Evolutionary conservation across 1,284 basidiomycete species (phyloP), one percentile per base, ranked within the genome.

Genomic region (Butyriboletus appendiculatus): DNA sequence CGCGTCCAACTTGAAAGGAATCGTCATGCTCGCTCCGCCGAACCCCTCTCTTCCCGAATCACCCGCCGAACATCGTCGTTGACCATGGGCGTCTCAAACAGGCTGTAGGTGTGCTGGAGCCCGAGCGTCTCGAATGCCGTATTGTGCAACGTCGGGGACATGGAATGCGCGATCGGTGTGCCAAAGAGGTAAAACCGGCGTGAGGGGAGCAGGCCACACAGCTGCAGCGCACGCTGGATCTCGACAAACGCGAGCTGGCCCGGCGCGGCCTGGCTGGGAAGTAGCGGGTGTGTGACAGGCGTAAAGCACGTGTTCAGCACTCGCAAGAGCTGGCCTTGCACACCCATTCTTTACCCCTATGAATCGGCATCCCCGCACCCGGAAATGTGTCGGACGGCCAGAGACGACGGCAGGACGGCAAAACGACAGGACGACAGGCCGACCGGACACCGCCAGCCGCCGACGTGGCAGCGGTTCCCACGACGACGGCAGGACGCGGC

Each of bases 11-110:
- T 98, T 98, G 77, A 89, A 88, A 3, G 95, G 95, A 59, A 97
- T 96, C 5, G 97, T 99, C 24, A 98, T 94, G 7, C 92, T 94
- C 8, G 96, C 96, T 4, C 96, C 96, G 16, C 96, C 96, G 72
- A 98, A 99, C 50, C 88, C 83, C 0, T 84, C 0, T 84, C 78
- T 9, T 83, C 76, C 0, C 77, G 71, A 15, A 98, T 75, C 2
- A 86, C 77, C 0, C 79, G 74, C 61, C 81, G 81, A 59, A 97
- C 78, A 47, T 81, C 78, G 18, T 86, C 81, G 48, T 85, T 84
- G 1, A 96, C 80, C 7, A 76, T 72, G 14, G 76, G 66, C 0
- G 91, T 90, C 75, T 98, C 93, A 45, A 92, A 76, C n/a, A 91
- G 75, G 37, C 79, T 77, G 69, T 97, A 98, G 14, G 71, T 69